A percentile compares a stretch with the other conserved stretches of the same genome.
These are phyloP conservation scores for Penicillium nordicum DNA, from an alignment of 2,329 filamentous ascomycete genomes.

Conservation along the genomic window DNA sequence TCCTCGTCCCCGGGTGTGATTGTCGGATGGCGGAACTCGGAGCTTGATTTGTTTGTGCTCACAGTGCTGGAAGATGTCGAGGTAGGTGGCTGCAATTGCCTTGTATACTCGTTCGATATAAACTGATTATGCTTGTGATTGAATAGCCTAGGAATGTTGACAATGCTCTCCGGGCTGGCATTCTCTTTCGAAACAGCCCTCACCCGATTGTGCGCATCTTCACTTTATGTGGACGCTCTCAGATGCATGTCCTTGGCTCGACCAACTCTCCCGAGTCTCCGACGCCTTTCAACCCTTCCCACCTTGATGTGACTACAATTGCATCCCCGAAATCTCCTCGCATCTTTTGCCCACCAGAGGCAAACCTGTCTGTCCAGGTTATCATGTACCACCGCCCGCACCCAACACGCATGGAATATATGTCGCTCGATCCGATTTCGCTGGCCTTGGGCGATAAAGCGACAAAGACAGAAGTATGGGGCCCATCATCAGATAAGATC, in stretches of 20 bases:
- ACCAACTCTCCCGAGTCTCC: conserved; percentile 61
- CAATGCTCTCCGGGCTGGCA: conserved; percentile 77
- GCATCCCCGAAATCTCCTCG: conserved; percentile 58
- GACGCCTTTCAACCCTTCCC: conserved; percentile 60
- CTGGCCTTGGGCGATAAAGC: conserved; percentile 76
- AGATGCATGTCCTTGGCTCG: conserved; percentile 81
- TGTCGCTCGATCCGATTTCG: conserved; percentile 84
- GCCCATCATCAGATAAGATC: conserved; percentile 50
- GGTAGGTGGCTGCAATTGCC: conserved; percentile 50
- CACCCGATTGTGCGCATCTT: conserved; percentile 79
- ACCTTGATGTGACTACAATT: conserved; percentile 61
- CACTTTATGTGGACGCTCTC: conserved; percentile 75
- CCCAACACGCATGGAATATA: conserved; percentile 90
- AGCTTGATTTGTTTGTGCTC: conserved; percentile 84
- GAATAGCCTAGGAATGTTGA: conserved; percentile 73
- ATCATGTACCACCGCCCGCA: conserved; percentile 84
- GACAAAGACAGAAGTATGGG: conserved; percentile 34
- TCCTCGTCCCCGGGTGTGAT: conserved; percentile 76
- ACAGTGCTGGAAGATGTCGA: conserved; percentile 88
- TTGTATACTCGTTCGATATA: neutral
- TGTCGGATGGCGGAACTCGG: conserved; percentile 93
- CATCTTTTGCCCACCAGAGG: conserved; percentile 64
- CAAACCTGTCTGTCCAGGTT: conserved; percentile 73
- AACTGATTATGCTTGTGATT: conserved; percentile 2
- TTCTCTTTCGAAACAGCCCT: conserved; percentile 75